phyloP scores from a whole-genome alignment of 345 rosid species.

The Murraya koenigii region DNA sequence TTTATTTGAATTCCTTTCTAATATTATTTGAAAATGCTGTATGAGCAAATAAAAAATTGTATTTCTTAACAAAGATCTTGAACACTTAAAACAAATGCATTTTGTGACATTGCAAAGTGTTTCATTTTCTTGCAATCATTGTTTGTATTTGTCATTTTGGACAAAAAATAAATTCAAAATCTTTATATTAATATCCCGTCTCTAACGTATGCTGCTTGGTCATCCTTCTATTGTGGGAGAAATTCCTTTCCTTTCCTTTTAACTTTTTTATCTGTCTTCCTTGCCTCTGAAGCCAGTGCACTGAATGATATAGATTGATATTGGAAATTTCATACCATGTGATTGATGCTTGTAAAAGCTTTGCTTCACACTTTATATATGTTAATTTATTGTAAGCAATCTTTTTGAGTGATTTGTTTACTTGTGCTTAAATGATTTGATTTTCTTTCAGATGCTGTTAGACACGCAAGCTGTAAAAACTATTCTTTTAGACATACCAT shows the following conservation, averaged over 20 bases:
- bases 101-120: neutral
- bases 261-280: neutral
- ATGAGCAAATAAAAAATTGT: neutral
- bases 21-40: neutral
- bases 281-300: neutral
- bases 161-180: neutral
- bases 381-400: neutral
- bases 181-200: neutral
- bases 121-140: neutral
- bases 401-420: neutral
- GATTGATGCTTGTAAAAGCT: neutral
- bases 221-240: neutral
- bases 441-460: constrained; percentile 74
- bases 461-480: constrained; percentile 98
- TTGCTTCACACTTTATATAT: neutral
- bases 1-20: neutral
- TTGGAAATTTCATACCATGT: neutral
- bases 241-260: neutral
- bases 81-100: neutral
- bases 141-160: neutral
- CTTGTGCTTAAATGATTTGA: neutral
- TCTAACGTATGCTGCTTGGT: neutral
- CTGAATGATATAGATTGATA: neutral
- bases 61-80: neutral
- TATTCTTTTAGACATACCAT: constrained; percentile 90